These are phyloP conservation scores for Senna tora DNA, from an alignment of 306 rosid genomes.

Conservation along the genomic window DNA sequence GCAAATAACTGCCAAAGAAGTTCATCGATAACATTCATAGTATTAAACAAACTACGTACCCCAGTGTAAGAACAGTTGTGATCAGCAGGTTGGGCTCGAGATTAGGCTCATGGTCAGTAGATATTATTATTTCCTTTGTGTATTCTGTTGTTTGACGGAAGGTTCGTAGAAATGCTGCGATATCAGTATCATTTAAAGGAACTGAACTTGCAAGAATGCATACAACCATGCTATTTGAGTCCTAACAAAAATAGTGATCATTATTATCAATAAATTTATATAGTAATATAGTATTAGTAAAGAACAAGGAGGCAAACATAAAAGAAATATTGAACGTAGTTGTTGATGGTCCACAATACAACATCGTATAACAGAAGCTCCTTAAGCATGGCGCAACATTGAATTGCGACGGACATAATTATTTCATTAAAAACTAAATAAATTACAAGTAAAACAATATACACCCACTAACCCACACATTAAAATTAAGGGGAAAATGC, in stretches of 20 bases:
- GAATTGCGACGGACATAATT: not conserved
- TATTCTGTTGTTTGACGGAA: conserved; percentile 74
- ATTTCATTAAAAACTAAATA: too few species aligned
- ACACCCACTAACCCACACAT: too few species aligned
- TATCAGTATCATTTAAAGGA: conserved; percentile 49
- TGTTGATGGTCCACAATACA: not conserved
- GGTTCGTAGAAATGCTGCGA: conserved; percentile 51
- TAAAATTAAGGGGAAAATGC: too few species aligned
- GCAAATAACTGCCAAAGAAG: not conserved
- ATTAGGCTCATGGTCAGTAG: conserved; percentile 62
- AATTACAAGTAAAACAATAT: too few species aligned
- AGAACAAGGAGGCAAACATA: conserved; percentile 22
- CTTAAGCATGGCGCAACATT: not conserved
- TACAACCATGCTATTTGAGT: conserved; percentile 64
- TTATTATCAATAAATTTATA: conserved; percentile 16
- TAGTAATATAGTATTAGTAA: conserved; percentile 18
- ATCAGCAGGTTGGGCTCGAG: conserved; percentile 75
- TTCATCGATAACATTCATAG: conserved; percentile 31
- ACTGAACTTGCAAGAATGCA: conserved; percentile 73
- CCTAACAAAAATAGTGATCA: conserved; percentile 47
- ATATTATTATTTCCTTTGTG: conserved; percentile 61
- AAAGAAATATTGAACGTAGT: conserved; percentile 18
- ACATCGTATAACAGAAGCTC: too few species aligned
- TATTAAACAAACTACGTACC: conserved; percentile 57
- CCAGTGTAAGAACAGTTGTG: conserved; percentile 73